Percentiles rank a stretch among this genome's conserved stretches.
Evolutionary conservation across 1,284 basidiomycete species (phyloP).

Genomic region (Omphalotus olearius): DNA sequence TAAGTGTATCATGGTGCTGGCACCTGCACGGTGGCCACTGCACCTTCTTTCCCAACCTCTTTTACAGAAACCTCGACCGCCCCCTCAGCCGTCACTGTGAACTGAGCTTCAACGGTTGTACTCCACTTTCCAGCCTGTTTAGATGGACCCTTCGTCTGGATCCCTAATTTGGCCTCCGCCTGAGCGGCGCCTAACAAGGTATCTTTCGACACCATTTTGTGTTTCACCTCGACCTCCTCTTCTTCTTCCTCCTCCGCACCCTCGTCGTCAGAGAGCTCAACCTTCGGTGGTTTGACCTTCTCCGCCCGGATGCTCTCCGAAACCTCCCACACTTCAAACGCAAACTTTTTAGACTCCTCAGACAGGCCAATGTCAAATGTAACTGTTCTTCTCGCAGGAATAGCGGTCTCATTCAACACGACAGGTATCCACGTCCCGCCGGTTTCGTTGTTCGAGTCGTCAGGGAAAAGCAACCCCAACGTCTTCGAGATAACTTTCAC

Average conservation of each 20-base stretch:
- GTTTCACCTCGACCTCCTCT: conserved; percentile 59
- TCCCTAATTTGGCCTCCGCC: conserved; percentile 36
- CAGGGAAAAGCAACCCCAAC: conserved; percentile 80
- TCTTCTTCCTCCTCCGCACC: conserved; percentile 60
- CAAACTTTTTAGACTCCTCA: conserved; percentile 50
- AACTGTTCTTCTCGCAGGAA: conserved; percentile 74
- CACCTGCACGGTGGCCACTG: not conserved
- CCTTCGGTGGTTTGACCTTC: conserved; percentile 47
- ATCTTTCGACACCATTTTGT: conserved; percentile 64
- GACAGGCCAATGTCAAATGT: conserved; percentile 66
- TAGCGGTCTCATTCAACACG: conserved; percentile 68
- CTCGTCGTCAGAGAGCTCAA: conserved; percentile 50
- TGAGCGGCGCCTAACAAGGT: conserved; percentile 52
- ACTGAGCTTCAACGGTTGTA: conserved; percentile 10
- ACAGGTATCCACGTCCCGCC: conserved; percentile 66
- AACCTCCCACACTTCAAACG: conserved; percentile 87
- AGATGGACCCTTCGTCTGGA: conserved; percentile 2
- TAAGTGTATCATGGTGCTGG: conserved; percentile 2
- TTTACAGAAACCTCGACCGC: conserved; percentile 8
- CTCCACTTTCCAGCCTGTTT: conserved; percentile 13
- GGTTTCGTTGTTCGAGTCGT: conserved; percentile 42
- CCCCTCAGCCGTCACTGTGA: conserved; percentile 8
- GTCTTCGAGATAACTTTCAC: conserved; percentile 62
- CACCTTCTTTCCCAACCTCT: conserved; percentile 12
- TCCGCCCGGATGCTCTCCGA: conserved; percentile 78